Percentiles rank a stretch among this genome's conserved stretches.
Conservation (phyloP, 208 protist genomes). For the Acanthamoeba healyi region DNA sequence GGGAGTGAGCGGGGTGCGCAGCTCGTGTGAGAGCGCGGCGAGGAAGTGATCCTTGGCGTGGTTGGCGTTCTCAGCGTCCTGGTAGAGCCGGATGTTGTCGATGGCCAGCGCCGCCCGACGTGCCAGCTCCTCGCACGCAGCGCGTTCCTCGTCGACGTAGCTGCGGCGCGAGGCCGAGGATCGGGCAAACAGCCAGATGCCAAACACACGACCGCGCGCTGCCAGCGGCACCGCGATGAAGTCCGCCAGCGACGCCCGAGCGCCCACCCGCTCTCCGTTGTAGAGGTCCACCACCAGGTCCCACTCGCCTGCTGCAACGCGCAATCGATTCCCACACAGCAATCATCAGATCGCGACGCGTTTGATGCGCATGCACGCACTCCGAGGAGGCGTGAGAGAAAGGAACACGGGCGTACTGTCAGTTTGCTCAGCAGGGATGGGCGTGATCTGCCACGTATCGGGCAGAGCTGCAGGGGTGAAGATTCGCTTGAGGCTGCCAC, state of each 20-base stretch:
- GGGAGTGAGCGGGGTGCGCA: conserved; percentile 34
- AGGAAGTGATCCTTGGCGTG: conserved; percentile 62
- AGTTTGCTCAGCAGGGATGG: neutral
- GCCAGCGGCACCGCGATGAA: conserved; percentile 44
- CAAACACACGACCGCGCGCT: conserved; percentile 24
- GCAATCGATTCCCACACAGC: too few species aligned
- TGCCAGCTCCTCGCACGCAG: conserved; percentile 1
- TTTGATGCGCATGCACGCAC: too few species aligned
- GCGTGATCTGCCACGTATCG: neutral
- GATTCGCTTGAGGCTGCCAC: neutral
- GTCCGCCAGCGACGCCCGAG: neutral
- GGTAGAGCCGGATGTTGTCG: conserved; percentile 59
- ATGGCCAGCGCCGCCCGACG: conserved; percentile 11
- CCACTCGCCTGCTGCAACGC: neutral
- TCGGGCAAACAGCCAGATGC: conserved; percentile 24
- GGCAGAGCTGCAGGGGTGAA: neutral
- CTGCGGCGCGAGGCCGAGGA: neutral
- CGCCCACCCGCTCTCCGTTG: conserved; percentile 32
- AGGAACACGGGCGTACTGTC: neutral
- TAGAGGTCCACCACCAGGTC: conserved; percentile 2
- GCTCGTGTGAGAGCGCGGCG: conserved; percentile 49
- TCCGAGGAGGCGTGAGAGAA: neutral
- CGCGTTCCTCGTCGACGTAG: conserved; percentile 11
- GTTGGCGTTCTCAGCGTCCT: conserved; percentile 29
- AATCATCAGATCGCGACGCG: too few species aligned